Percentiles rank a stretch among this genome's conserved stretches.
phyloP scores from a whole-genome alignment of 345 rosid genomes.

The Gossypium longicalyx region DNA sequence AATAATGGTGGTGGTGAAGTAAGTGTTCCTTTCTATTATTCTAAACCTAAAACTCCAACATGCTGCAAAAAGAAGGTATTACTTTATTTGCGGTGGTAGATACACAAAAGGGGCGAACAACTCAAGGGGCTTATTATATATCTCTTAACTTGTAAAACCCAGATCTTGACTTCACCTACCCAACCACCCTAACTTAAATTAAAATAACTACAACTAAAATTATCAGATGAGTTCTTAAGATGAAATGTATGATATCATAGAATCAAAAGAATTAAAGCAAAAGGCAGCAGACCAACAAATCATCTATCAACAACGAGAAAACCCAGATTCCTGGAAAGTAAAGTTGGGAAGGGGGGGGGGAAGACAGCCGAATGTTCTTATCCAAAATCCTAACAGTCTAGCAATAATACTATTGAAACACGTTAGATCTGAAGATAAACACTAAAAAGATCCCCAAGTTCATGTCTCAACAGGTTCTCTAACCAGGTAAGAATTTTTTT shows the following conservation, averaged over 20 bases:
- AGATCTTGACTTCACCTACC: constrained; percentile 20
- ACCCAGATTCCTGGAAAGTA: background rate
- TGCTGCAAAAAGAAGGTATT: background rate
- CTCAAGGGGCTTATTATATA: constrained; percentile 8
- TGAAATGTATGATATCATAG: background rate
- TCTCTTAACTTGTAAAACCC: constrained; percentile 4
- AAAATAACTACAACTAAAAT: background rate
- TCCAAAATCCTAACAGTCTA: background rate
- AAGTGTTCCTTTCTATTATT: background rate
- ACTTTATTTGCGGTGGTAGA: constrained; percentile 12
- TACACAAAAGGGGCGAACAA: constrained; percentile 12
- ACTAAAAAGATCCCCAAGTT: background rate
- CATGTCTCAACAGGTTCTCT: background rate
- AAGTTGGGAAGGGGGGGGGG: background rate
- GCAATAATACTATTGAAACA: too few relatives aligned
- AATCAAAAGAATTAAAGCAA: background rate
- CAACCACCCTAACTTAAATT: background rate
- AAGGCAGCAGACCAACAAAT: background rate
- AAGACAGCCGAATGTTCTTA: background rate
- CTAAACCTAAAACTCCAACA: background rate
- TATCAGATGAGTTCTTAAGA: background rate
- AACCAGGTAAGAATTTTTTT: background rate
- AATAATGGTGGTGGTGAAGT: background rate
- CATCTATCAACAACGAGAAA: background rate
- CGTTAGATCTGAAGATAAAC: constrained; percentile 1